These are phyloP conservation scores for Crataegus laevigata DNA, from an alignment of 306 rosid species.

Conservation along the genomic window DNA sequence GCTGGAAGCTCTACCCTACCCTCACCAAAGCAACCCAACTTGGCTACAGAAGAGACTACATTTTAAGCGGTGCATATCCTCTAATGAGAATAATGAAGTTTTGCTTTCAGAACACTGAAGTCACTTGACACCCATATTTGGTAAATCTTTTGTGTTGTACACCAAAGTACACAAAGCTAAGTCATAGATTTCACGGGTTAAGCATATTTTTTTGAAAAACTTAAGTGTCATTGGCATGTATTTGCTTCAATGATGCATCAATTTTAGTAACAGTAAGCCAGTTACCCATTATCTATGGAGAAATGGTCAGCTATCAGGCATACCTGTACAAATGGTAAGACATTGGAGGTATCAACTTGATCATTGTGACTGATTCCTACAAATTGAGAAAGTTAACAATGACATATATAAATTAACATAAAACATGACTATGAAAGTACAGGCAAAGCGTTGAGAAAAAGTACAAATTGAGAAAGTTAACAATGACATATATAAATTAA, in stretches of 20 bases:
- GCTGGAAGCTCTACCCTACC: neutral
- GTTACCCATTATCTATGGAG: neutral
- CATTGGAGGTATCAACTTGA: slow-evolving; percentile 45
- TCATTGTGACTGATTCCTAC: slow-evolving; percentile 84
- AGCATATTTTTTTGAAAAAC: neutral
- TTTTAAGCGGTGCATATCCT: neutral
- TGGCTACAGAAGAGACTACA: neutral
- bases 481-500: slow-evolving; percentile 11
- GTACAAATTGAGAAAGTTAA: slow-evolving; percentile 14
- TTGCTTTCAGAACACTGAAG: neutral
- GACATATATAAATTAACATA: slow-evolving; percentile 1
- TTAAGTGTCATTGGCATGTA: neutral
- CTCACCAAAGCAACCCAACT: neutral
- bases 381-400: slow-evolving; percentile 16
- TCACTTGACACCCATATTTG: neutral
- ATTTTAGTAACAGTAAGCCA: neutral
- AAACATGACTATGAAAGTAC: neutral
- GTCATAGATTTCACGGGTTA: neutral
- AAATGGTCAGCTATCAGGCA: neutral
- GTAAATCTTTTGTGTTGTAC: neutral
- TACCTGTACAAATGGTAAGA: slow-evolving; percentile 73
- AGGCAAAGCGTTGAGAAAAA: slow-evolving; percentile 2
- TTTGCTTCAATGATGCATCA: neutral
- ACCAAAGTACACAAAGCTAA: neutral
- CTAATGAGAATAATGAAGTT: neutral